These are phyloP conservation scores for Rhodotorula babjevae DNA, from an alignment of 768 basidiomycete genomes.

Conservation along the genomic window DNA sequence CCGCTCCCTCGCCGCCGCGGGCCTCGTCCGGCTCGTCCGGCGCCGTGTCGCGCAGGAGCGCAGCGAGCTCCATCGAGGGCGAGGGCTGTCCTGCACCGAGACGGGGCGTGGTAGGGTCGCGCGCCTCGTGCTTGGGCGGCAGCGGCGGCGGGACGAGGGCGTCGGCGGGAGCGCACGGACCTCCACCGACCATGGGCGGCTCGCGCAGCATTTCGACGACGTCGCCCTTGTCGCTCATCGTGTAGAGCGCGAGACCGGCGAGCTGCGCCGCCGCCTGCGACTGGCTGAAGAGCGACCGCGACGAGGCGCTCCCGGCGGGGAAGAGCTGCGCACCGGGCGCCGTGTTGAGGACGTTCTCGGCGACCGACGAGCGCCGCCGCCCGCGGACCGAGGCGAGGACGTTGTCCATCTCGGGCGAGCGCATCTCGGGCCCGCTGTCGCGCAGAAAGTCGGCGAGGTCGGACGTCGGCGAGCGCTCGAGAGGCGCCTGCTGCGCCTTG, in stretches of 20 bases:
- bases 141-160: neutral
- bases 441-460: slow-evolving; percentile 31
- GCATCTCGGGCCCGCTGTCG: slow-evolving; percentile 14
- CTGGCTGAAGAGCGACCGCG: neutral
- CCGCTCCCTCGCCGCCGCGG: neutral
- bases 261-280: neutral
- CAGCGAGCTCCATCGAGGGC: slow-evolving; percentile 21
- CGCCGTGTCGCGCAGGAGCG: slow-evolving; percentile 1
- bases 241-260: neutral
- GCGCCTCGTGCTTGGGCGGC: neutral
- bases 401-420: slow-evolving; percentile 6
- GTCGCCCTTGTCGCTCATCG: neutral
- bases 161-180: neutral
- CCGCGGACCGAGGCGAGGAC: neutral
- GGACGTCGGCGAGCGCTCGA: slow-evolving; percentile 1
- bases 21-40: neutral
- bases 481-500: neutral
- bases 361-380: neutral
- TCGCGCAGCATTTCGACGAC: slow-evolving; percentile 9
- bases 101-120: neutral
- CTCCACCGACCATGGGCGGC: too few relatives aligned
- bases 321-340: neutral
- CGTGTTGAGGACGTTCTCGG: neutral
- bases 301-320: neutral
- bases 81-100: slow-evolving; percentile 1